Base-by-base conservation (phyloP, 495 filamentous ascomycete species). In the Terfezia claveryi region DNA sequence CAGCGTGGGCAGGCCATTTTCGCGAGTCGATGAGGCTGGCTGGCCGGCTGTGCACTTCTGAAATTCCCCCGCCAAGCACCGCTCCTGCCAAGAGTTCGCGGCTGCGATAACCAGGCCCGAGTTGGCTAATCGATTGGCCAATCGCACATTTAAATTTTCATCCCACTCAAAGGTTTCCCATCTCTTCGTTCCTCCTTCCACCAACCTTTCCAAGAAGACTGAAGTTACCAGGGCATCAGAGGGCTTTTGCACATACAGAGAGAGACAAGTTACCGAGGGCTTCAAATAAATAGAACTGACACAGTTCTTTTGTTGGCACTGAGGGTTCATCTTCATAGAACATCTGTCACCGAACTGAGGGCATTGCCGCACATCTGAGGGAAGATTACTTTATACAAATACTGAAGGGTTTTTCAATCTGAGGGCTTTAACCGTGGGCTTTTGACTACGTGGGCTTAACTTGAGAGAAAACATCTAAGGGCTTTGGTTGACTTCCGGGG, bases 1-100 rank as follows among this genome's bases (percentile, higher is more conserved):
- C 65, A 68, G 50, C 59, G 60, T 36, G 53, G 52, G 49, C 65
- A 69, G 54, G 67, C 63, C 66, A 68, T 68, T 20, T 4, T 46
- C 7, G 51, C 36, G 46, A 17, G 16, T 53, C 17, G 55, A 54
- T 53, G 36, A 3, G 27, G 16, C 14, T 36, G 9, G 20, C 10
- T 37, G 51, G 4, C 51, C 23, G 23, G 9, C 36, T 32, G 27
- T 1, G 27, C 27, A 32, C 27, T 7, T 5, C 27, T 32, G 1
- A 32, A 32, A 4, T 32, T 32, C 7, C 27, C 7, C 27, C 27
- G 27, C 27, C 27, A 32, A 32, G 27, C 27, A 5, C n/a, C n/a
- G n/a, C n/a, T n/a, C n/a, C n/a, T 1, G 20, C 20, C 20, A 20
- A 20, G 20, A 20, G 20, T 20, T 20, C 20, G 20, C 20, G 2